A percentile compares a stretch with the other conserved stretches of the same genome.
Conservation (phyloP, 208 protist species). For the Leishmania gerbilli region DNA sequence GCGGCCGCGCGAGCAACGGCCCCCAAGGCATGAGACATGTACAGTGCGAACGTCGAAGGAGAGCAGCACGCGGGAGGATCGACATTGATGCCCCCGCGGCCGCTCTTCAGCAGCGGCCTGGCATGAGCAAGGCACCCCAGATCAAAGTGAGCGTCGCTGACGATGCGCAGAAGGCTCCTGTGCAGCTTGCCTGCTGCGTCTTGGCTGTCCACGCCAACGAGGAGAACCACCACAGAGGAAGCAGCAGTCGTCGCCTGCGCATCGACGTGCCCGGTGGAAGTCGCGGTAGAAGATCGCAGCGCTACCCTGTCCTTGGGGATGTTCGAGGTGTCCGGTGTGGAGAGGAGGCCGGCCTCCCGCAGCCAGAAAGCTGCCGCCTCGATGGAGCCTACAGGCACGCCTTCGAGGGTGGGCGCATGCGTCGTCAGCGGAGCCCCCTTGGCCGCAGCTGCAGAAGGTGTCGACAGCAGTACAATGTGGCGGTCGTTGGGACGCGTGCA, state of each 20-base stretch:
- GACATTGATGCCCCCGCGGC: not conserved
- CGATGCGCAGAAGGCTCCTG: conserved; percentile 21
- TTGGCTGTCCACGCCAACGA: conserved; percentile 21
- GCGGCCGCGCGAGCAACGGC: conserved; percentile 4
- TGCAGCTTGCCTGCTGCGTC: conserved; percentile 23
- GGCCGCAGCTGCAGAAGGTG: too few species aligned
- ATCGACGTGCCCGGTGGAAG: not conserved
- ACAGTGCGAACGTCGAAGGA: conserved; percentile 4
- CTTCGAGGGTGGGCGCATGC: conserved; percentile 8
- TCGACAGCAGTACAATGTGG: not conserved
- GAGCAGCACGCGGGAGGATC: not conserved
- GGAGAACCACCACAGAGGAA: not conserved
- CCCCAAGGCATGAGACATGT: conserved; percentile 5
- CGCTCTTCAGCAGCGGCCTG: not conserved
- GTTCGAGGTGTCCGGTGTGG: not conserved
- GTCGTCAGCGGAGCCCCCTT: not conserved
- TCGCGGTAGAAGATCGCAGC: not conserved
- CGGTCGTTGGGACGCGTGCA: not conserved
- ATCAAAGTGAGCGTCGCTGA: conserved; percentile 16
- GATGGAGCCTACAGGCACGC: conserved; percentile 19
- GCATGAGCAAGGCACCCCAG: not conserved
- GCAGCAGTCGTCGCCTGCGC: not conserved
- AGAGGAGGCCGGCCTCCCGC: conserved; percentile 1
- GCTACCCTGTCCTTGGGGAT: not conserved
- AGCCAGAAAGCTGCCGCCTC: conserved; percentile 22